These are phyloP conservation scores for Favolaschia claudopus DNA, from an alignment of 768 basidiomycete species.

Conservation along the genomic window DNA sequence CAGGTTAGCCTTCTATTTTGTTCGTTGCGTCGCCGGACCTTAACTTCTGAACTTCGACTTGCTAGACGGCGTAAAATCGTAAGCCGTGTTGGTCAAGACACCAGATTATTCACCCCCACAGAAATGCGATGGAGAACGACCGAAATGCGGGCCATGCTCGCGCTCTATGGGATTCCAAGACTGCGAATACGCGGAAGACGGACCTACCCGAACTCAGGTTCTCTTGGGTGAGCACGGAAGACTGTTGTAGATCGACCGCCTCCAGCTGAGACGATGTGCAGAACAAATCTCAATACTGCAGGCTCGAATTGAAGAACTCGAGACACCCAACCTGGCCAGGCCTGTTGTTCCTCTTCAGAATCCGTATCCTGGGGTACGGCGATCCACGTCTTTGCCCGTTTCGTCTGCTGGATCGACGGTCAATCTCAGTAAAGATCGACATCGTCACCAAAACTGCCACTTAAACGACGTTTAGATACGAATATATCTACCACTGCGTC, in stretches of 20 bases:
- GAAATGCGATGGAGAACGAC: slow-evolving; percentile 20
- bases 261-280: background rate
- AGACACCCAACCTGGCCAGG: slow-evolving; percentile 30
- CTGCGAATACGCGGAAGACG: slow-evolving; percentile 17
- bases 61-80: too few relatives aligned
- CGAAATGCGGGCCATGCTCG: slow-evolving; percentile 12
- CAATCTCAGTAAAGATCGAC: too few relatives aligned
- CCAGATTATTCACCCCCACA: too few relatives aligned
- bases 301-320: slow-evolving; percentile 43
- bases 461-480: too few relatives aligned
- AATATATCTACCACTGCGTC: too few relatives aligned
- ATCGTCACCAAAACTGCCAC: background rate
- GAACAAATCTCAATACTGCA: slow-evolving; percentile 45
- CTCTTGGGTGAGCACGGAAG: too few relatives aligned
- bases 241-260: background rate
- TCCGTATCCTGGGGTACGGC: slow-evolving; percentile 25
- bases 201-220: background rate
- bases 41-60: too few relatives aligned
- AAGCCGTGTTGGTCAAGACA: too few relatives aligned
- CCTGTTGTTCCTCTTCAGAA: slow-evolving; percentile 30
- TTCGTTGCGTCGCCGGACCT: too few relatives aligned
- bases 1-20: too few relatives aligned
- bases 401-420: background rate
- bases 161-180: slow-evolving; percentile 9
- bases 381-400: background rate